phyloP scores from a whole-genome alignment of 164 flowering plant genomes.

The Dillenia suffruticosa region DNA sequence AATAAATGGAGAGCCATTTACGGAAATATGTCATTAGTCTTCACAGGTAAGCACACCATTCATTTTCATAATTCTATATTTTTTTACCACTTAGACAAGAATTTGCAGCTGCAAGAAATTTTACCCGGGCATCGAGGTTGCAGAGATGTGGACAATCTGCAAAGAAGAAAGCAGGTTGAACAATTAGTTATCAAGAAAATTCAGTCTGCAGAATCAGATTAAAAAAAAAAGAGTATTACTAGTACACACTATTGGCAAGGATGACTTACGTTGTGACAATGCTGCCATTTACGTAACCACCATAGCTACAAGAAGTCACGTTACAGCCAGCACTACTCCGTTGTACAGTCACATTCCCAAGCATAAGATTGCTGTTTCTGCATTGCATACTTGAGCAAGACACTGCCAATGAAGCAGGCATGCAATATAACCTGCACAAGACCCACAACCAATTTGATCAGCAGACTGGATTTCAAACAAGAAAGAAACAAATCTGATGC shows the following conservation, averaged over 20 bases:
- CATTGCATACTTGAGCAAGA: slow-evolving; percentile 99
- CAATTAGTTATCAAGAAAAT: slow-evolving; percentile 1
- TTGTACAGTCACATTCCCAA: slow-evolving; percentile 68
- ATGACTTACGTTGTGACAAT: slow-evolving; percentile 55
- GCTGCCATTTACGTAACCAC: slow-evolving; percentile 77
- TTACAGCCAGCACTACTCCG: slow-evolving; percentile 80
- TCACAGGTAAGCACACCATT: too few species aligned
- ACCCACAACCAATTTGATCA: slow-evolving; percentile 2
- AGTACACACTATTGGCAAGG: neutral
- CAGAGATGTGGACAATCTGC: slow-evolving; percentile 78
- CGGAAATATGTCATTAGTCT: too few species aligned
- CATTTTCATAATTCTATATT: too few species aligned
- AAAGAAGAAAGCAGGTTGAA: slow-evolving; percentile 12
- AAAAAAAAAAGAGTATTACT: neutral
- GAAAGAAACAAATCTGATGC: neutral
- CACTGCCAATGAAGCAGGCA: slow-evolving; percentile 75
- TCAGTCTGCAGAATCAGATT: neutral
- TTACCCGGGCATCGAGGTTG: slow-evolving; percentile 98
- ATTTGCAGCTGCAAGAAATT: neutral
- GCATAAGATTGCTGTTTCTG: slow-evolving; percentile 75
- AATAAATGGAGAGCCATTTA: too few species aligned
- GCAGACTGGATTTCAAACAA: neutral
- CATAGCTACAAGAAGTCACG: slow-evolving; percentile 76
- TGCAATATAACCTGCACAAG: slow-evolving; percentile 73
- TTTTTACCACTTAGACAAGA: too few species aligned